Conservation (phyloP, 495 filamentous ascomycete genomes). For the Niebla homalea region DNA sequence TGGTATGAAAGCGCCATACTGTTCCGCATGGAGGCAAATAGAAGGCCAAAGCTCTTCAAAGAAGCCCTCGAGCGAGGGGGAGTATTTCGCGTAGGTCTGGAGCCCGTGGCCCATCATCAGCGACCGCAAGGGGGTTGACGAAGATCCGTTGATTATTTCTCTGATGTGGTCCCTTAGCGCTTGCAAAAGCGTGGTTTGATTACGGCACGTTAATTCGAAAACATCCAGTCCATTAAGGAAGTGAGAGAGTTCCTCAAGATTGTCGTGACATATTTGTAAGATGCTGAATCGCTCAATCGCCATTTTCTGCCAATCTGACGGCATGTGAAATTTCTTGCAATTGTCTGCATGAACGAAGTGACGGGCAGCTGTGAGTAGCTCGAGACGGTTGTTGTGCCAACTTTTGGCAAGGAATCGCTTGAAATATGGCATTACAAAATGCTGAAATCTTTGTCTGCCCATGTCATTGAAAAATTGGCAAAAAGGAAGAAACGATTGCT, state of each 20-base stretch:
- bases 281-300: conserved; percentile 51
- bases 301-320: conserved; percentile 54
- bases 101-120: conserved; percentile 31
- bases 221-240: too few relatives aligned
- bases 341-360: conserved; percentile 47
- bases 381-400: conserved; percentile 55
- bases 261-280: conserved; percentile 7
- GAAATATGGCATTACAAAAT: conserved; percentile 65
- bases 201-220: too few relatives aligned
- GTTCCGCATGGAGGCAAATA: conserved; percentile 46
- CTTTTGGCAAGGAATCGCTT: conserved; percentile 62
- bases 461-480: conserved; percentile 66
- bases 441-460: conserved; percentile 60
- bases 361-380: conserved; percentile 56
- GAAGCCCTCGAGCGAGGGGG: conserved; percentile 20
- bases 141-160: neutral
- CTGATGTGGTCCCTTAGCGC: conserved; percentile 1
- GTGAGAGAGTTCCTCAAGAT: too few relatives aligned
- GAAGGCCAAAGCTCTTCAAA: conserved; percentile 42
- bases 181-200: too few relatives aligned
- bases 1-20: conserved; percentile 44
- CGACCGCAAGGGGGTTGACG: too few relatives aligned
- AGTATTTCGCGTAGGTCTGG: conserved; percentile 32
- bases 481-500: conserved; percentile 64
- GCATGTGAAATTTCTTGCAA: conserved; percentile 44